A percentile compares a stretch with the other conserved stretches of the same genome.
phyloP scores from a whole-genome alignment of 768 basidiomycete genomes.

The Pisolithus albus region DNA sequence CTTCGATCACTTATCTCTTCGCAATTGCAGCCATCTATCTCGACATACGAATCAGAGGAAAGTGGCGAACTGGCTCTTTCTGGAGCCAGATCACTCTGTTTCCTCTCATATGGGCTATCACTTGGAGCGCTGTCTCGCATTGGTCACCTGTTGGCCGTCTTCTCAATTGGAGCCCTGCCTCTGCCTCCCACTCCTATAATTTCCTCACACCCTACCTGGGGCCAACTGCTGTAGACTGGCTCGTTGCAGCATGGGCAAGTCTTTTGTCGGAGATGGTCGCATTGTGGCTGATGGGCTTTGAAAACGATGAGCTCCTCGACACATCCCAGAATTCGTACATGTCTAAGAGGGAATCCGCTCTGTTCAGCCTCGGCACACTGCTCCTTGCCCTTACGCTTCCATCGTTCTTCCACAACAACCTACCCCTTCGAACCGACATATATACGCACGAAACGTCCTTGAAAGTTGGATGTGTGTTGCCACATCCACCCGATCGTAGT shows the following conservation, averaged over 20 bases:
- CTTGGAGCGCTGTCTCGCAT: slow-evolving; percentile 50
- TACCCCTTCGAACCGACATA: slow-evolving; percentile 34
- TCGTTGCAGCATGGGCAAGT: slow-evolving; percentile 69
- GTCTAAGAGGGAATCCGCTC: slow-evolving; percentile 19
- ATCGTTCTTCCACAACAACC: slow-evolving; percentile 36
- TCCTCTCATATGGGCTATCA: slow-evolving; percentile 61
- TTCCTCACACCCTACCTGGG: slow-evolving; percentile 62
- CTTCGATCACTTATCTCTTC: slow-evolving; percentile 37
- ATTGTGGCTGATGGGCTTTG: slow-evolving; percentile 49
- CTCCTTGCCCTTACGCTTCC: slow-evolving; percentile 49
- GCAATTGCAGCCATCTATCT: slow-evolving; percentile 35
- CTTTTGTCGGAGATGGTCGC: slow-evolving; percentile 50
- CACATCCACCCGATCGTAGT: slow-evolving; percentile 37
- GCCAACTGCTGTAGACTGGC: slow-evolving; percentile 61
- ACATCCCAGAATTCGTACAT: slow-evolving; percentile 4
- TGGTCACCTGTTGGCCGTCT: slow-evolving; percentile 66
- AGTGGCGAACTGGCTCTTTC: slow-evolving; percentile 13
- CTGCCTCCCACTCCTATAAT: slow-evolving; percentile 45
- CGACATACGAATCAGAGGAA: slow-evolving; percentile 30
- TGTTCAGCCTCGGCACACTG: slow-evolving; percentile 32
- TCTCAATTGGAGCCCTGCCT: slow-evolving; percentile 61
- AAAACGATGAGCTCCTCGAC: slow-evolving; percentile 12
- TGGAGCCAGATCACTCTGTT: slow-evolving; percentile 52
- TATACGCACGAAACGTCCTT: slow-evolving; percentile 44
- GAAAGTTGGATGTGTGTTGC: slow-evolving; percentile 62